Conservation (phyloP, 1,284 basidiomycete genomes). For the Ceraceosorus bombacis region DNA sequence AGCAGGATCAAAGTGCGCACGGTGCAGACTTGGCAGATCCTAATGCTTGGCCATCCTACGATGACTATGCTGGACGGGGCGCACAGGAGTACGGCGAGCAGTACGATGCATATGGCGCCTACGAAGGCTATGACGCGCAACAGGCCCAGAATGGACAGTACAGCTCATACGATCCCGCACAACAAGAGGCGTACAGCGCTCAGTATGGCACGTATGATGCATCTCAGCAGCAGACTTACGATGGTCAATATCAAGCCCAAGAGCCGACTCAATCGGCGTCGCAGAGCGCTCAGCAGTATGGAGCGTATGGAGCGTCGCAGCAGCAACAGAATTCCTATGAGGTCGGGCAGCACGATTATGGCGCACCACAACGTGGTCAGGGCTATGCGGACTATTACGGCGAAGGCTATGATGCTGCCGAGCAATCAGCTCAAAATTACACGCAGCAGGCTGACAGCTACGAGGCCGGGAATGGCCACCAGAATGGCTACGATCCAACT, state of each 20-base stretch:
- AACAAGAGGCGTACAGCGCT: conserved; percentile 7
- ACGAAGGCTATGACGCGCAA: conserved; percentile 7
- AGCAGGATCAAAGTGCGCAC: background rate
- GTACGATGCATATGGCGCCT: background rate
- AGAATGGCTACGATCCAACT: too few relatives aligned
- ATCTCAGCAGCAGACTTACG: background rate
- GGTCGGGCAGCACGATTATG: conserved; percentile 5
- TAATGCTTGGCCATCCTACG: too few relatives aligned
- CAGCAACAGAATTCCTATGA: background rate
- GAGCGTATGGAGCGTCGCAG: too few relatives aligned
- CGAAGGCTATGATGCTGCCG: conserved; percentile 4
- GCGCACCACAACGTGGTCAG: conserved; percentile 1
- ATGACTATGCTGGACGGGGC: background rate
- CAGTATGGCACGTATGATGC: background rate
- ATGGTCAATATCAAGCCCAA: too few relatives aligned
- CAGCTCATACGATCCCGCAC: conserved; percentile 4
- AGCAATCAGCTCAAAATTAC: too few relatives aligned
- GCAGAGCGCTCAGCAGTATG: too few relatives aligned
- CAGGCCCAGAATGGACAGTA: background rate
- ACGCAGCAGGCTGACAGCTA: too few relatives aligned
- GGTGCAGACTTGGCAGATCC: background rate
- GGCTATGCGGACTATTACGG: conserved; percentile 2
- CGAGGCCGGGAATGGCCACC: too few relatives aligned
- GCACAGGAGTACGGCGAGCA: conserved; percentile 1
- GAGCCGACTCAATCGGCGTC: too few relatives aligned